Base-by-base conservation (phyloP, 441 rosid species). In the Croton setiger region DNA sequence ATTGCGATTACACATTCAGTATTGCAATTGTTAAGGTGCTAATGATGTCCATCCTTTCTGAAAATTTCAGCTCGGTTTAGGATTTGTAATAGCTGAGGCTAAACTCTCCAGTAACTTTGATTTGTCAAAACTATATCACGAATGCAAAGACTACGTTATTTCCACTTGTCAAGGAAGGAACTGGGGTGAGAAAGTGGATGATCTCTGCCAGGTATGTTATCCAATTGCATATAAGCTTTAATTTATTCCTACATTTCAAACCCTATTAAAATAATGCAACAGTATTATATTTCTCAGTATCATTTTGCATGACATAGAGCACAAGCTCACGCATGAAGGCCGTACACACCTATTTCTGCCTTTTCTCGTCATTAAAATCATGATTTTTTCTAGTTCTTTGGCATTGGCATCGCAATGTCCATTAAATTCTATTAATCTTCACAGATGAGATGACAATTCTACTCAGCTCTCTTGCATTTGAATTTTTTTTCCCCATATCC, bases 111-210 rank as follows among this genome's bases (percentile, higher is more conserved):
- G 78, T 41, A 82, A 83, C 36, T 81, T 77, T 56, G 81, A 81
- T 73, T 82, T 90, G 81, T 86, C 88, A 4, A 92, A 87, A 81
- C 81, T 87, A 72, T 90, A 84, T 79, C 71, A 74, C 7, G 94
- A 92, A 69, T 90, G 98, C 87, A 95, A 92, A 83, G 97, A 92
- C 75, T 92, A 80, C 39, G 75, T 87, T 58, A 70, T 87, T 33
- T 77, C 85, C 54, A 76, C 77, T 76, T 95, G 90, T 81, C 98
- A 87, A 75, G 87, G 86, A 72, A 73, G 78, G 7, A 36, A 72
- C 68, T 85, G 88, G 90, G 72, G 58, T 17, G 94, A 87, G 67
- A 94, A 87, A 80, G 71, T 87, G 53, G 94, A 92, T 69, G 92
- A 90, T 76, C 83, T 94, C 69, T 88, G 91, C 79, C 94, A 87